phyloP scores from a whole-genome alignment of 257 asterid genomes.

The Solanum pinnatisectum region DNA sequence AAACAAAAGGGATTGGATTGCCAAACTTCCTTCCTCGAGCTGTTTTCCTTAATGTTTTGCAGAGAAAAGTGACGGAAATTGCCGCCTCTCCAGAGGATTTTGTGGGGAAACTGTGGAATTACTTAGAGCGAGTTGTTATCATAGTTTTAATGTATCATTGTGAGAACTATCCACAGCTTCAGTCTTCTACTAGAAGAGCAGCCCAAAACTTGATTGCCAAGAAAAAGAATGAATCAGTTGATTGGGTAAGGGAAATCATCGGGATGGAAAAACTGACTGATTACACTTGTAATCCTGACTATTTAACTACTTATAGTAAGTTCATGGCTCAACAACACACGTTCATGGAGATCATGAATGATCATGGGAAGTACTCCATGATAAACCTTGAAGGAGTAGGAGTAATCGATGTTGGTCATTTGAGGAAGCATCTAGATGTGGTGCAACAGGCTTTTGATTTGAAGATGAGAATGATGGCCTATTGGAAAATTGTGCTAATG shows the following conservation, averaged over 20 bases:
- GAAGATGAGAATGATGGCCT: slow-evolving; percentile 19
- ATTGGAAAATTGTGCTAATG: slow-evolving; percentile 20
- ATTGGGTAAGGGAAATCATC: neutral
- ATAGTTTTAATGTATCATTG: neutral
- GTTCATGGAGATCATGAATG: neutral
- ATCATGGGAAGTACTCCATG: neutral
- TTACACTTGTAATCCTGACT: neutral
- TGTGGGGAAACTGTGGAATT: neutral
- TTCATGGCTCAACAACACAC: neutral
- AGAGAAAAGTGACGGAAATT: neutral
- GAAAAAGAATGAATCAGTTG: neutral
- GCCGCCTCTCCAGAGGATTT: neutral
- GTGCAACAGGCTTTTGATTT: slow-evolving; percentile 21
- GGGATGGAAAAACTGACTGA: neutral
- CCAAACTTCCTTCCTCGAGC: slow-evolving; percentile 1
- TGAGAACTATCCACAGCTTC: neutral
- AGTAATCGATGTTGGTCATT: neutral
- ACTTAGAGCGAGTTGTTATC: neutral
- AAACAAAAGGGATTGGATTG: neutral
- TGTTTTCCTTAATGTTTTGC: neutral
- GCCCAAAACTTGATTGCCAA: neutral
- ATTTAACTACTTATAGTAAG: neutral
- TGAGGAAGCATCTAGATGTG: neutral
- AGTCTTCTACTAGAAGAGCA: neutral
- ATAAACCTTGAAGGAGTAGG: slow-evolving; percentile 8